A percentile compares a stretch with the other conserved stretches of the same genome.
Conservation (phyloP, 2,329 filamentous ascomycete genomes). For the Xylariaceae sp. region DNA sequence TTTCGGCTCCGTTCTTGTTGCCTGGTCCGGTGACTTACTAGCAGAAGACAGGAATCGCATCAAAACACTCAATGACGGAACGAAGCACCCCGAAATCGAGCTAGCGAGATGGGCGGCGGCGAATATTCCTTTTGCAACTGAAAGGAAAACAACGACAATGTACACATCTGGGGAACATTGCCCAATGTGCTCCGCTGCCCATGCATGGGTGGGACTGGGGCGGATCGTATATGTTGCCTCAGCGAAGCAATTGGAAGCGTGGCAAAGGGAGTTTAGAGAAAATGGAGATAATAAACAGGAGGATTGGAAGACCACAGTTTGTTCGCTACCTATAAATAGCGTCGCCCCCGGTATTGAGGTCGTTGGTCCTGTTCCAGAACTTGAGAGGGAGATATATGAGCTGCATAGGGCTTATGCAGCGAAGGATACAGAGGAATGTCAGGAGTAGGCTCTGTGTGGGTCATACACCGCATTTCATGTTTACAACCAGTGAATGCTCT, state of each 20-base stretch:
- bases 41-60: constrained; percentile 21
- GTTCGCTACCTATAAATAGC: constrained; percentile 1
- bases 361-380: constrained; percentile 16
- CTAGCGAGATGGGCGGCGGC: constrained; percentile 20
- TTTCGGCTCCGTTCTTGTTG: constrained; percentile 20
- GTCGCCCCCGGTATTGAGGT: constrained; percentile 15
- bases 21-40: neutral
- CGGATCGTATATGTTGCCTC: constrained; percentile 21
- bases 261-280: constrained; percentile 11
- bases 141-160: constrained; percentile 13
- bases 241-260: constrained; percentile 10
- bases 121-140: constrained; percentile 6
- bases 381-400: constrained; percentile 15
- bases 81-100: constrained; percentile 21
- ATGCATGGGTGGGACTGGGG: constrained; percentile 17
- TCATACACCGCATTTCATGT: too few species aligned
- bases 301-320: constrained; percentile 3
- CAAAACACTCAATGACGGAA: constrained; percentile 11
- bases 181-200: constrained; percentile 21
- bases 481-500: too few species aligned
- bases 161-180: constrained; percentile 24
- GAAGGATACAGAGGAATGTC: neutral
- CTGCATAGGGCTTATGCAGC: constrained; percentile 12
- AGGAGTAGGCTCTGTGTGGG: too few species aligned
- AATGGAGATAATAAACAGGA: neutral